Base-by-base conservation (phyloP, 306 rosid species). In the Myrica gale region DNA sequence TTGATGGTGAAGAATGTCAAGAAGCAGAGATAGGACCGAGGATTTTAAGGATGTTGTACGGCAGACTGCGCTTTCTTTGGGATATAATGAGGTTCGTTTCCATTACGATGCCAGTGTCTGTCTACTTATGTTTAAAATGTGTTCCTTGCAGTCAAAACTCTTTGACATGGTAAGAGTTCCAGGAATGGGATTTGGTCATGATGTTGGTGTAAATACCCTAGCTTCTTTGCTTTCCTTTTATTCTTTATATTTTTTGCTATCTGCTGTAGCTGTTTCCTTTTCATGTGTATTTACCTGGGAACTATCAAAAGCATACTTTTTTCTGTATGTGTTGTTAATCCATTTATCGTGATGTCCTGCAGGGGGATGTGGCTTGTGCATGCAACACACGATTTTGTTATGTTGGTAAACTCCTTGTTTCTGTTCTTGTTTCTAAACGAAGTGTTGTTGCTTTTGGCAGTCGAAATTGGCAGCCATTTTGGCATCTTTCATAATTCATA, bases 11-110 rank as follows among this genome's bases (percentile, higher is more conserved):
- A 76, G 70, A 77, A 87, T 87, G 90, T 74, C 86, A 2, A 88
- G 77, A 78, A 83, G 88, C 50, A 88, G 92, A 79, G 98, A 95
- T 71, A 86, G 96, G 83, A 86, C 94, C 4, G 97, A 95, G 71
- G 98, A 90, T 84, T 92, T 95, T 80, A 92, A 95, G 84, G 98
- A 95, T 50, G 93, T 90, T 0, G 92, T 95, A 52, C 92, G 96
- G 56, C 97, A 86, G 21, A 63, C 87, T 70, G 95, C 97, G 51
- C 77, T 82, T 53, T 90, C 97, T 66, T 76, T 85, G 73, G 97
- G 88, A 10, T 92, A 86, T 68, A 87, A 83, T 44, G 98, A 95
- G 96, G 98, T 93, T 69, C 21, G 67, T 74, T 72, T 69, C 58
- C 44, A 7, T 32, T 60, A 54, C 37, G 56, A 61, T 74, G 37